Conservation (phyloP, 2,329 filamentous ascomycete genomes). For the Eutypella sp. region DNA sequence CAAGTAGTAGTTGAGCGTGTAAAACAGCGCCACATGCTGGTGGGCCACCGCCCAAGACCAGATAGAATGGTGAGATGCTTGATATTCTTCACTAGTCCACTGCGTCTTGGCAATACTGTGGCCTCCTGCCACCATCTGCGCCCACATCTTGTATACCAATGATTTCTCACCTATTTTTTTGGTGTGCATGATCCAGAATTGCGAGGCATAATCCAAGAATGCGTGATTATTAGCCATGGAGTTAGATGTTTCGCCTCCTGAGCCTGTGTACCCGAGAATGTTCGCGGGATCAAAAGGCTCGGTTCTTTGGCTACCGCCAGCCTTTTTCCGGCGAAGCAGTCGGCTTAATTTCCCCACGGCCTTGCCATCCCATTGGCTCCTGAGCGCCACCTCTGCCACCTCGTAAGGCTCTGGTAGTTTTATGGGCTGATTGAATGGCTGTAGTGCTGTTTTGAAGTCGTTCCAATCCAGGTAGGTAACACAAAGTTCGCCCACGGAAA, state of each 20-base stretch:
- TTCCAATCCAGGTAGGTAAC: slow-evolving; percentile 32
- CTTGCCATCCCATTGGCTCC: neutral
- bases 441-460: slow-evolving; percentile 30
- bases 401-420: neutral
- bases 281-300: neutral
- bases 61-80: neutral
- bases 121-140: neutral
- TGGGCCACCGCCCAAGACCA: neutral
- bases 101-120: neutral
- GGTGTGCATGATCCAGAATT: slow-evolving; percentile 8
- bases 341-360: neutral
- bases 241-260: neutral
- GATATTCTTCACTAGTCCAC: neutral
- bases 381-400: neutral
- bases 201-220: slow-evolving; percentile 9
- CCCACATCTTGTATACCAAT: neutral
- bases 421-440: neutral
- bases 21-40: neutral
- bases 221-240: no score
- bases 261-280: neutral
- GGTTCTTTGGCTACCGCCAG: neutral
- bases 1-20: no score
- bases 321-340: neutral
- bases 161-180: neutral
- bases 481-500: slow-evolving; percentile 28